Percentiles rank a stretch among this genome's conserved stretches.
phyloP scores from a whole-genome alignment of 2,329 filamentous ascomycete genomes.

The Aureobasidium leucospermi region DNA sequence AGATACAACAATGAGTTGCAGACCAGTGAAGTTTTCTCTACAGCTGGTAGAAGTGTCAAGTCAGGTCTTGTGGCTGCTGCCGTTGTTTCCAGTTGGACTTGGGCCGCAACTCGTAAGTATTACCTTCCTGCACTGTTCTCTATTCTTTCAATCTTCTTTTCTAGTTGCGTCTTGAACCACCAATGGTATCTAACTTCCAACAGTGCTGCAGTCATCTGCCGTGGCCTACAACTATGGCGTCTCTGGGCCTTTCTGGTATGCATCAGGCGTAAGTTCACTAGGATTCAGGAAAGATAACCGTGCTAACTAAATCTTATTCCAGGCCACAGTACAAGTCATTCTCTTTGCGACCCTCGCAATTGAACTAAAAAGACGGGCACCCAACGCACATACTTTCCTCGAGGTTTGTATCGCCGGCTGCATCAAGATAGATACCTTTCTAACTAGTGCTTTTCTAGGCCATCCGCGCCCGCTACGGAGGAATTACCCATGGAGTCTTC shows the following conservation, averaged over 20 bases:
- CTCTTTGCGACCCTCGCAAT: constrained; percentile 87
- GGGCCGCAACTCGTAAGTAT: constrained; percentile 62
- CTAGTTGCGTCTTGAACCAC: too few species aligned
- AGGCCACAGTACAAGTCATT: constrained; percentile 68
- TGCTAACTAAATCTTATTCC: too few species aligned
- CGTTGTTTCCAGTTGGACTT: constrained; percentile 91
- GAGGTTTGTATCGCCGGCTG: constrained; percentile 37
- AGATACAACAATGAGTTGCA: constrained; percentile 70
- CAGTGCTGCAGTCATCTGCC: constrained; percentile 60
- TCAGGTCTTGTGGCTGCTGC: constrained; percentile 80
- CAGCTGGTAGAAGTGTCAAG: constrained; percentile 80
- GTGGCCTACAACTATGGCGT: constrained; percentile 67
- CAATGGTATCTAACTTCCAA: not conserved
- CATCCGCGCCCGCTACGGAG: constrained; percentile 72
- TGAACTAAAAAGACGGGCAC: constrained; percentile 76
- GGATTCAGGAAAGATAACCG: too few species aligned
- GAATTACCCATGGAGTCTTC: constrained; percentile 65
- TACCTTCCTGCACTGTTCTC: too few species aligned
- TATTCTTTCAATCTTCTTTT: too few species aligned
- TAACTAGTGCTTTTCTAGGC: constrained; percentile 32
- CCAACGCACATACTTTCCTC: constrained; percentile 71
- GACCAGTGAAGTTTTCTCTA: constrained; percentile 89
- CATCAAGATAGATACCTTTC: too few species aligned
- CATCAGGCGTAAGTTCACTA: constrained; percentile 46
- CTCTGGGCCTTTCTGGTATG: constrained; percentile 60